These are phyloP conservation scores for Linderniella brevidens DNA, from an alignment of 257 asterid genomes.

Conservation along the genomic window DNA sequence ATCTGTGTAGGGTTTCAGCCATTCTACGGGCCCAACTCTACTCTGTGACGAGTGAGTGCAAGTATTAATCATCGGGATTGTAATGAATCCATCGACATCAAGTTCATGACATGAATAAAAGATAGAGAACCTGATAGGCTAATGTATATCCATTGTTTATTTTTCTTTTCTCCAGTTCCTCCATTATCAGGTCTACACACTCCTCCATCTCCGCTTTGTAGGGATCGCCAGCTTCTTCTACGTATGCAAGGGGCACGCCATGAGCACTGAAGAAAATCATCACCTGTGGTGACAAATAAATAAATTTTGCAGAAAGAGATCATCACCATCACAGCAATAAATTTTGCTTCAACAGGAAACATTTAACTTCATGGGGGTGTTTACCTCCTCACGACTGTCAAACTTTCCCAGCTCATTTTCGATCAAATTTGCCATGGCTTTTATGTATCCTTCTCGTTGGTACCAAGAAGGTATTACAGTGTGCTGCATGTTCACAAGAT, in stretches of 20 bases:
- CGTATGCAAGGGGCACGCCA: slow-evolving; percentile 97
- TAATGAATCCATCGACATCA: background rate
- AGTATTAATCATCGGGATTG: background rate
- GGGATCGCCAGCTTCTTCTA: slow-evolving; percentile 99
- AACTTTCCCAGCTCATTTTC: slow-evolving; percentile 70
- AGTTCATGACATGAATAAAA: slow-evolving; percentile 1
- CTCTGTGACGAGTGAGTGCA: slow-evolving; percentile 46
- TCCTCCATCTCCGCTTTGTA: slow-evolving; percentile 99
- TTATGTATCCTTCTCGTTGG: slow-evolving; percentile 93
- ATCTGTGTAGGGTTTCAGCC: slow-evolving; percentile 96
- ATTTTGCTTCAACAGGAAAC: too few species aligned
- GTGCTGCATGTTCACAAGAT: slow-evolving; percentile 98
- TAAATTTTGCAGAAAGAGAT: background rate
- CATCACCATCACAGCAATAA: too few species aligned
- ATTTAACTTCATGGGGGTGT: too few species aligned
- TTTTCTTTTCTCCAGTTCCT: slow-evolving; percentile 72
- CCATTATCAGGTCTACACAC: slow-evolving; percentile 96
- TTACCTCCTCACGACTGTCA: slow-evolving; percentile 71
- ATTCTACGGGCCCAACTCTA: slow-evolving; percentile 99
- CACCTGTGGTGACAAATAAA: slow-evolving; percentile 33
- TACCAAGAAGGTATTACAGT: slow-evolving; percentile 99
- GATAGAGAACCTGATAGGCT: slow-evolving; percentile 78
- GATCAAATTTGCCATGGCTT: slow-evolving; percentile 88
- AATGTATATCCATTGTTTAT: slow-evolving; percentile 59
- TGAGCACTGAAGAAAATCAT: slow-evolving; percentile 98